Conservation (phyloP, 352 stramenopile species). For the Phytophthora colocasiae region DNA sequence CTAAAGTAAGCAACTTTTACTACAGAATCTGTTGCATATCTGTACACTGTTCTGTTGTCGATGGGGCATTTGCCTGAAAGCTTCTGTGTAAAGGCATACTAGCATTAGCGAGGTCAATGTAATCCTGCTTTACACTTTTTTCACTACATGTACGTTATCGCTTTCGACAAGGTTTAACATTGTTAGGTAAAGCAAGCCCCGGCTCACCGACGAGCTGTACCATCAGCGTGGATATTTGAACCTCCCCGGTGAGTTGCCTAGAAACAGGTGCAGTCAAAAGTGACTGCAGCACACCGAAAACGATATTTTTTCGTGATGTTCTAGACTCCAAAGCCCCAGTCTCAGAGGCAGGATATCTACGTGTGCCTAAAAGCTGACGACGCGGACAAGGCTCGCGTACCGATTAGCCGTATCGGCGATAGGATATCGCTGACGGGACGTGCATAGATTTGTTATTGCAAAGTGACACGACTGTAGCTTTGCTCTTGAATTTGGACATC, state of each 20-base stretch:
- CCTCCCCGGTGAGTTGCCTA: background rate
- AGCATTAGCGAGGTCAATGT: no score
- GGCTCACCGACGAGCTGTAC: background rate
- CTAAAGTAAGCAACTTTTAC: slow-evolving; percentile 2
- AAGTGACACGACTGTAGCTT: background rate
- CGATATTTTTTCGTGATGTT: background rate
- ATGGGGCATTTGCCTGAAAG: no score
- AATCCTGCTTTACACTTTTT: no score
- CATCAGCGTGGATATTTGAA: slow-evolving; percentile 5
- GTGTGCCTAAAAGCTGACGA: no score
- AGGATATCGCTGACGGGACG: background rate
- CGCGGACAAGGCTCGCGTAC: no score
- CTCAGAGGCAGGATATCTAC: background rate
- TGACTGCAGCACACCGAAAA: slow-evolving; percentile 10
- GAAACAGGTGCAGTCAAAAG: slow-evolving; percentile 7
- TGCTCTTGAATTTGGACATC: background rate
- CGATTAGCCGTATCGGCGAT: no score
- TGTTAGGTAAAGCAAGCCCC: background rate
- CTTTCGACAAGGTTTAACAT: background rate
- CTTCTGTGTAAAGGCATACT: no score
- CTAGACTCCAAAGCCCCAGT: background rate
- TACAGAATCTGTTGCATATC: background rate
- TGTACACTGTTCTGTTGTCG: no score
- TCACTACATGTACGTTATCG: no score
- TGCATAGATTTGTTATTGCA: no score